Evolutionary conservation across 2,329 filamentous ascomycete genomes (phyloP), one percentile per base, ranked within the genome.

Genomic region (Venturiaceae sp.): DNA sequence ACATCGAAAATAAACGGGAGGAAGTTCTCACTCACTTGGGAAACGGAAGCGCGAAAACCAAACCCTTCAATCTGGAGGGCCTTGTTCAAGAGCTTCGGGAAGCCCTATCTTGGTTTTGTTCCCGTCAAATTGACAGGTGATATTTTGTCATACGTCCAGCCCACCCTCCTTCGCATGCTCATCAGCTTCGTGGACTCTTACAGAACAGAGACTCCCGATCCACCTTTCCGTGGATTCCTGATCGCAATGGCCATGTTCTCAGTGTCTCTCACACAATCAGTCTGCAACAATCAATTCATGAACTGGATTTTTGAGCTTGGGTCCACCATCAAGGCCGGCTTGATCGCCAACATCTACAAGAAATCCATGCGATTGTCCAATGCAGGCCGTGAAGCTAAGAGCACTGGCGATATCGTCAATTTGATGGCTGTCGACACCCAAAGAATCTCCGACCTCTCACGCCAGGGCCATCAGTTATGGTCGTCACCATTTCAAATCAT

Each of bases 251-350:
- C 36, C 5, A 58, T 58, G 55, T 58, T 58, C 8, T 26, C 41
- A 6, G 55, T 58, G n/a, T 52, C 39, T 21, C 28, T 58, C 13
- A 14, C 32, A 19, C 55, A 58, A 37, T 58, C 55, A 1, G 23
- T 58, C 32, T 58, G 55, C 44, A 58, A 58, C 41, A 58, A 58
- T 37, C 39, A 47, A n/a, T 58, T 58, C 32, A 58, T 58, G 41
- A 58, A 47, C 28, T 58, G 30, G 28, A 41, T 52, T 16, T 58
- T 58, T 36, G 55, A 58, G 23, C 26, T 58, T 16, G 41, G 55
- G 8, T 30, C 46, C n/a, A 50, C 21, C 4, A 41, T 58, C 55
- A 58, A 52, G 44, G 39, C 55, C 3, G 55, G 39, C 21, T 32
- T 58, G 41, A 36, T 58, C 5, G 46, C 55, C 46, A 52, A 58